Conservation (phyloP, 805 yeast genomes). For the Starmerella vitae region DNA sequence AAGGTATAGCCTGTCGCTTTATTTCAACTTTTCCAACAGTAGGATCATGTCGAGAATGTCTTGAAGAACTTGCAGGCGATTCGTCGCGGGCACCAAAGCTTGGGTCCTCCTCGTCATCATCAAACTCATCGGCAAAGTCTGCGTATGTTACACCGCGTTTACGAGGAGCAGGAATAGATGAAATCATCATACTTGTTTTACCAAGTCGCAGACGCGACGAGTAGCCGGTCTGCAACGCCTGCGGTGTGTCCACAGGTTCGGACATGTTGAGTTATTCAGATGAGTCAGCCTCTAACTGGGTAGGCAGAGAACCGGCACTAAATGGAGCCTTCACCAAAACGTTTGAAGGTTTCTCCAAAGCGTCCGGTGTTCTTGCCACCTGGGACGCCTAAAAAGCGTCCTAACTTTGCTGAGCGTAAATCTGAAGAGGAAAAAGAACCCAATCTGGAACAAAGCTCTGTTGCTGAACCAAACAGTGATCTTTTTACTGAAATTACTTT, state of each 20-base stretch:
- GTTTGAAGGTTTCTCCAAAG: no score
- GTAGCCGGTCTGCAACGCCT: conserved; percentile 67
- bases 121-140: conserved; percentile 58
- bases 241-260: conserved; percentile 35
- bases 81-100: conserved; percentile 21
- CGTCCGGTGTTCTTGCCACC: no score
- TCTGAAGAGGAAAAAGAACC: no score
- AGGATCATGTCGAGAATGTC: conserved; percentile 18
- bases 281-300: no score
- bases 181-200: conserved; percentile 56
- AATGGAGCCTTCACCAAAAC: no score
- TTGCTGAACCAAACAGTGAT: no score
- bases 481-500: no score
- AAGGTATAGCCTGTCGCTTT: conserved; percentile 32
- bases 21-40: conserved; percentile 20
- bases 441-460: no score
- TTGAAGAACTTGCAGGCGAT: conserved; percentile 6
- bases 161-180: conserved; percentile 61
- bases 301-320: no score
- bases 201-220: conserved; percentile 59
- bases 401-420: no score
- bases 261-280: not conserved
- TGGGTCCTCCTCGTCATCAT: conserved; percentile 34
- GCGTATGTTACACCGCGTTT: conserved; percentile 75
- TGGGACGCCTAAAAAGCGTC: no score